Evolutionary conservation across 2,329 filamentous ascomycete species (phyloP), one percentile per base, ranked within the genome.

Genomic region (Xylaria polymorpha): DNA sequence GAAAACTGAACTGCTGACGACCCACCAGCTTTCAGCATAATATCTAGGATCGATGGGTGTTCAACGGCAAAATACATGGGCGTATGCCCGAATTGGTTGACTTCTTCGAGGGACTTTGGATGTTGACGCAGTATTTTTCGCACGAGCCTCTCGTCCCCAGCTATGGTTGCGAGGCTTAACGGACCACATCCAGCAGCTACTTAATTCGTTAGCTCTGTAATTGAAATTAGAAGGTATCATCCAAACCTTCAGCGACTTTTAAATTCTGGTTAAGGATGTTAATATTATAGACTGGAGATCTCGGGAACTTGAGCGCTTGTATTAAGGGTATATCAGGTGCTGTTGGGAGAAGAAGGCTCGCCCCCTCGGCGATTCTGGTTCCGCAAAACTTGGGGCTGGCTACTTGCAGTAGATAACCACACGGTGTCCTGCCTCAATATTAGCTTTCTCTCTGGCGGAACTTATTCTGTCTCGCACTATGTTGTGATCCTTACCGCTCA

Each of bases 241-340:
- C 41, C 56, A n/a, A 53, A 66, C 66, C 66, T 68, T 66, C 61
- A 32, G 57, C 66, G 0, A 61, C 2, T 29, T 15, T n/a, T 4
- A n/a, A 14, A 50, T 68, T 32, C 0, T 35, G 25, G 7, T 43
- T 7, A 29, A 57, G 9, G 6, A n/a, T 7, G n/a, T n/a, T n/a
- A n/a, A n/a, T n/a, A n/a, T n/a, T n/a, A n/a, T n/a, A n/a, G n/a
- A n/a, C n/a, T n/a, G n/a, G n/a, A n/a, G n/a, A n/a, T n/a, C n/a
- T n/a, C n/a, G n/a, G n/a, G n/a, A n/a, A n/a, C n/a, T n/a, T n/a
- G n/a, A n/a, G n/a, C n/a, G n/a, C n/a, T n/a, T n/a, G n/a, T n/a
- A n/a, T n/a, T n/a, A 64, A 22, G n/a, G 43, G 37, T 37, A 46
- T 29, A 41, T 66, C 56, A 15, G 39, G 7, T 15, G 41, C 20